These are phyloP conservation scores for Puccinia hordei DNA, from an alignment of 1,284 basidiomycete species.

Conservation along the genomic window DNA sequence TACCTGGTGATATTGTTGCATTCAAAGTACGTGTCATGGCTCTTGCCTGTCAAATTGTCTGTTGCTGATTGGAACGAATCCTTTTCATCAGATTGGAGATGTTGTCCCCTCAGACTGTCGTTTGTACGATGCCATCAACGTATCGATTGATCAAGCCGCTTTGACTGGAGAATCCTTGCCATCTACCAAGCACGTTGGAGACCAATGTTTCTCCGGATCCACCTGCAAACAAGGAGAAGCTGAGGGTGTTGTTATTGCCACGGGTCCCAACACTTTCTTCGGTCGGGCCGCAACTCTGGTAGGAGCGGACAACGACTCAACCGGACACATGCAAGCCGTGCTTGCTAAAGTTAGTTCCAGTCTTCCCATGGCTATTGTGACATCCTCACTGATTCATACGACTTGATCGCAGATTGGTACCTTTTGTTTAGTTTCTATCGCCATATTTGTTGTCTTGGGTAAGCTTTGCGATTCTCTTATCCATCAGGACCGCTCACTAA, in stretches of 20 bases:
- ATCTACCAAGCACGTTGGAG: constrained; percentile 81
- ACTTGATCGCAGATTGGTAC: constrained; percentile 92
- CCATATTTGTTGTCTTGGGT: constrained; percentile 56
- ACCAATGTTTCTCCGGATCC: constrained; percentile 94
- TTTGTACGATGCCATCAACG: constrained; percentile 89
- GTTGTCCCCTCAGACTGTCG: constrained; percentile 94
- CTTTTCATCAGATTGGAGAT: constrained; percentile 66
- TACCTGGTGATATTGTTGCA: constrained; percentile 88
- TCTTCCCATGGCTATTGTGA: no score
- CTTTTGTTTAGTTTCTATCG: constrained; percentile 88
- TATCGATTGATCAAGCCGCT: constrained; percentile 91
- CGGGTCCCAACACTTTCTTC: constrained; percentile 70
- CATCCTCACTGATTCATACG: no score
- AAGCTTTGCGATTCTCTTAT: no score
- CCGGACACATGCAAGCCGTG: constrained; percentile 76
- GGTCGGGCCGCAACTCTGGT: constrained; percentile 85
- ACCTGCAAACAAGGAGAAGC: constrained; percentile 97
- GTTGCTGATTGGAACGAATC: not conserved
- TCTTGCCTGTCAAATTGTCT: not conserved
- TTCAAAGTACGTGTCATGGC: constrained; percentile 74
- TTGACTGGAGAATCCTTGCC: constrained; percentile 95
- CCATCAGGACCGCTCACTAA: no score
- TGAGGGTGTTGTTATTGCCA: constrained; percentile 94
- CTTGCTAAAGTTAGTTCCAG: constrained; percentile 37
- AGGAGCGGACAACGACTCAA: constrained; percentile 91